Evolutionary conservation across 768 basidiomycete genomes (phyloP).

Genomic region (Rhodotorula babjevae): DNA sequence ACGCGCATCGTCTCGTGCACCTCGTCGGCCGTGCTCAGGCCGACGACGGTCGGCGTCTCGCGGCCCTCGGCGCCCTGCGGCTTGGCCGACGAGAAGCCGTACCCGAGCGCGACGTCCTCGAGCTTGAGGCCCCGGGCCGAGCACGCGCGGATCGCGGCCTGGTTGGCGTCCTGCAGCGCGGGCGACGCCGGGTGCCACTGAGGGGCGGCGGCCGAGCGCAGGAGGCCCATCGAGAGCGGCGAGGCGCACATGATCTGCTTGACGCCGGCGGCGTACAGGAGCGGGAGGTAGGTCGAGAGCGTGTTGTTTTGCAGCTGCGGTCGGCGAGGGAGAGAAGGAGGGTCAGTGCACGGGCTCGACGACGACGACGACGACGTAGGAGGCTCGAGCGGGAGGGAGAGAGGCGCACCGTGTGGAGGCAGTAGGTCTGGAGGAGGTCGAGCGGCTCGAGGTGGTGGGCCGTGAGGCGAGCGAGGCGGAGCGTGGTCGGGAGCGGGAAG

Average conservation of each 20-base stretch:
- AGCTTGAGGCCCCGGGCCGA: constrained; percentile 45
- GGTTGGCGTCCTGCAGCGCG: constrained; percentile 52
- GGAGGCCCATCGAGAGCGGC: constrained; percentile 76
- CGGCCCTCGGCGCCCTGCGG: constrained; percentile 44
- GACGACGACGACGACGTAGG: no score
- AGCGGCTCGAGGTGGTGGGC: constrained; percentile 61
- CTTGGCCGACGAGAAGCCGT: constrained; percentile 52
- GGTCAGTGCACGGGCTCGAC: no score
- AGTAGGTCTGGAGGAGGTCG: constrained; percentile 75
- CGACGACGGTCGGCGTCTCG: constrained; percentile 61
- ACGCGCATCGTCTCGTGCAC: constrained; percentile 68
- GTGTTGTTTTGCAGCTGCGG: constrained; percentile 38
- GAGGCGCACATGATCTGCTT: constrained; percentile 69
- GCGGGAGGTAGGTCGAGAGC: constrained; percentile 47
- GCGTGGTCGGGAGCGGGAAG: constrained; percentile 73
- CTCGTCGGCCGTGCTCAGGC: constrained; percentile 65
- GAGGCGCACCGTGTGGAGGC: constrained; percentile 57
- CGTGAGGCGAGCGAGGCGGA: constrained; percentile 73
- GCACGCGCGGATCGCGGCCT: constrained; percentile 46
- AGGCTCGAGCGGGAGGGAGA: not conserved
- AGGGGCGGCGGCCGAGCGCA: constrained; percentile 57
- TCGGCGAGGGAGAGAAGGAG: no score
- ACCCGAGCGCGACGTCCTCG: constrained; percentile 68
- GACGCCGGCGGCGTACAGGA: constrained; percentile 63
- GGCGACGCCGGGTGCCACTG: constrained; percentile 73